phyloP scores from a whole-genome alignment of 2,329 filamentous ascomycete genomes.

The Ilyonectria sp. region DNA sequence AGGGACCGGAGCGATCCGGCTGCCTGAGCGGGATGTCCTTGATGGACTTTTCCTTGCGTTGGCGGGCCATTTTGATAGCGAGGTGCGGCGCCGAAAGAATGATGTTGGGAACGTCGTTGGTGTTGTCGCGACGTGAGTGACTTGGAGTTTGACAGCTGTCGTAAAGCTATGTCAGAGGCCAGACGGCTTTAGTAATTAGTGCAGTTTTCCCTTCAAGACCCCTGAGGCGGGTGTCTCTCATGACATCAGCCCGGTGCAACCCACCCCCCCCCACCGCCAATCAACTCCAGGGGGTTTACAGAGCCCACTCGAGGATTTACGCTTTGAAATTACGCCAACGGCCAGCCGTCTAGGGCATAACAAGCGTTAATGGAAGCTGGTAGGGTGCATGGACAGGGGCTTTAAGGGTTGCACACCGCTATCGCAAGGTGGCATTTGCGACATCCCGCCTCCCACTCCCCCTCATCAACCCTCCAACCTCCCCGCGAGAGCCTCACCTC shows the following conservation, averaged over 20 bases:
- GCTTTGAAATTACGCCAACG: background rate
- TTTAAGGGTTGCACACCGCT: background rate
- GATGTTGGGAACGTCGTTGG: constrained; percentile 8
- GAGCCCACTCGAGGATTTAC: background rate
- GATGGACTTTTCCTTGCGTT: constrained; percentile 64
- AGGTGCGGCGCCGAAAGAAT: constrained; percentile 26
- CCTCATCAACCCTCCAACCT: constrained; percentile 24
- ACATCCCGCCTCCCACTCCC: background rate
- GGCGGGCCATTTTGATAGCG: constrained; percentile 60
- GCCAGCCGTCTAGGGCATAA: background rate
- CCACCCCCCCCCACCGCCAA: constrained; percentile 19
- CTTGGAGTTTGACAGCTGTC: constrained; percentile 6
- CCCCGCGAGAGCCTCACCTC: constrained; percentile 36
- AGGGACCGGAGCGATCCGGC: constrained; percentile 76
- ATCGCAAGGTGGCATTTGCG: constrained; percentile 39
- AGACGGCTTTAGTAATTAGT: constrained; percentile 6
- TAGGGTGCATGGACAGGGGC: background rate
- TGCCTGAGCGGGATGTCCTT: constrained; percentile 74
- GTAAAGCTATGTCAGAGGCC: constrained; percentile 4
- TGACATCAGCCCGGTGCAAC: constrained; percentile 25
- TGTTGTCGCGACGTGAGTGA: constrained; percentile 10
- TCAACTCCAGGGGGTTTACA: too few species aligned
- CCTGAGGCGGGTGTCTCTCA: constrained; percentile 7
- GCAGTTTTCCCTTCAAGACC: constrained; percentile 22
- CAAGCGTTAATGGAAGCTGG: background rate